phyloP scores from a whole-genome alignment of 352 stramenopile species.

The Pythium myriotylum region DNA sequence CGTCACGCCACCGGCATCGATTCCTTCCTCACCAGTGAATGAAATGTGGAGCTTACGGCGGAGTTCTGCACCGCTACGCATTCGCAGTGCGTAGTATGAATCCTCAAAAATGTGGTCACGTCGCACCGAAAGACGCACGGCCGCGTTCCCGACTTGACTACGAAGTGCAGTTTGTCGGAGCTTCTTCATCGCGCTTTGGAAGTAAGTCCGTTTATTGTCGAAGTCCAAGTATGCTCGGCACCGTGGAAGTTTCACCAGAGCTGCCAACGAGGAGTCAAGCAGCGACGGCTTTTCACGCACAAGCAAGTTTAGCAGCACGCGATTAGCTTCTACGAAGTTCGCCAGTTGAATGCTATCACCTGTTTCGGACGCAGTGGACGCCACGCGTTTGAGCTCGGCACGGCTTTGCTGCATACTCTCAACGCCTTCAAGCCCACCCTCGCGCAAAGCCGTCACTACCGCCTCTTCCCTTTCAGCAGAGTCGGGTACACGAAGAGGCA shows the following conservation, averaged over 20 bases:
- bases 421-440: constrained; percentile 57
- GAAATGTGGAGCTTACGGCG: constrained; percentile 97
- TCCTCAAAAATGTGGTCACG: constrained; percentile 99
- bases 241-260: constrained; percentile 95
- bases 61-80: constrained; percentile 97
- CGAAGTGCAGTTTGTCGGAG: constrained; percentile 83
- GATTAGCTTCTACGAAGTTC: constrained; percentile 95
- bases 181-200: constrained; percentile 94
- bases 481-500: constrained; percentile 74
- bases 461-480: constrained; percentile 79
- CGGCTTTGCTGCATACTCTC: constrained; percentile 25
- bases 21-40: constrained; percentile 97
- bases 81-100: constrained; percentile 97
- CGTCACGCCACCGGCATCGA: constrained; percentile 98
- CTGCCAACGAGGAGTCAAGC: constrained; percentile 94
- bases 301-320: constrained; percentile 97
- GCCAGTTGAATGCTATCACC: constrained; percentile 79
- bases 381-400: constrained; percentile 39
- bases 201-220: constrained; percentile 99
- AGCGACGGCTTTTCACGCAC: constrained; percentile 96
- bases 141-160: constrained; percentile 92
- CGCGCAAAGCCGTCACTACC: constrained; percentile 69
- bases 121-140: constrained; percentile 88
- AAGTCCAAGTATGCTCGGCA: constrained; percentile 98
- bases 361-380: constrained; percentile 53